Evolutionary conservation across 805 yeast genomes (phyloP).

Genomic region (Yarrowia phangngaensis): DNA sequence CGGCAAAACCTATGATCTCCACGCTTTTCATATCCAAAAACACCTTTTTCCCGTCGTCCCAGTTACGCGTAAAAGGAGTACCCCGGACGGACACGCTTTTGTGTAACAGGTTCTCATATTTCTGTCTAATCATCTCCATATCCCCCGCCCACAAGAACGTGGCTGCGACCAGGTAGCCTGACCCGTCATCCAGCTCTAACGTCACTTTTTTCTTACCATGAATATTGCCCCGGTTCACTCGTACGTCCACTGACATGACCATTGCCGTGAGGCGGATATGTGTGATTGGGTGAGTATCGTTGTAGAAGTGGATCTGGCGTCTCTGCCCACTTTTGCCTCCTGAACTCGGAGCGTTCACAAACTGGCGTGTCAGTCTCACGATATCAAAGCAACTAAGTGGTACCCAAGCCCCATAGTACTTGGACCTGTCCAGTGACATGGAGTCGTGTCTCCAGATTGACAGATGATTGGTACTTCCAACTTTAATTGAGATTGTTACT

Average conservation of each 20-base stretch:
- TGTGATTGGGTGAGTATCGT: conserved; percentile 14
- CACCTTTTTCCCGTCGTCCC: neutral
- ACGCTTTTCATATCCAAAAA: conserved; percentile 1
- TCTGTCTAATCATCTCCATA: neutral
- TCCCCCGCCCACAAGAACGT: neutral
- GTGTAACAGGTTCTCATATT: conserved; percentile 1
- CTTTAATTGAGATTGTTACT: too few relatives aligned
- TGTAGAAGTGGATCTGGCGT: neutral
- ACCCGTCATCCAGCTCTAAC: conserved; percentile 8
- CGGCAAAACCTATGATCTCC: conserved; percentile 1
- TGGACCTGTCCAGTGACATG: conserved; percentile 22
- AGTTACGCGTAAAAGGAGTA: neutral
- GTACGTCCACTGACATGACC: neutral
- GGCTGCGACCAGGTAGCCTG: neutral
- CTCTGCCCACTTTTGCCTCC: neutral
- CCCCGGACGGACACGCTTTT: conserved; percentile 17
- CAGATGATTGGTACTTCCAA: too few relatives aligned
- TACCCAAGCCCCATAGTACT: conserved; percentile 20
- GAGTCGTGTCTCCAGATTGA: too few relatives aligned
- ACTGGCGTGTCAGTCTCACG: neutral
- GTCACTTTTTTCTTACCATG: conserved; percentile 3
- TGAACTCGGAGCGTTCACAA: neutral
- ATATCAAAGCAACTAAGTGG: conserved; percentile 11
- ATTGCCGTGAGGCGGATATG: conserved; percentile 10
- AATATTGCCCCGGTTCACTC: neutral